Evolutionary conservation across 371 early-diverging fungal species (phyloP).

Genomic region (Nematocida sp.): DNA sequence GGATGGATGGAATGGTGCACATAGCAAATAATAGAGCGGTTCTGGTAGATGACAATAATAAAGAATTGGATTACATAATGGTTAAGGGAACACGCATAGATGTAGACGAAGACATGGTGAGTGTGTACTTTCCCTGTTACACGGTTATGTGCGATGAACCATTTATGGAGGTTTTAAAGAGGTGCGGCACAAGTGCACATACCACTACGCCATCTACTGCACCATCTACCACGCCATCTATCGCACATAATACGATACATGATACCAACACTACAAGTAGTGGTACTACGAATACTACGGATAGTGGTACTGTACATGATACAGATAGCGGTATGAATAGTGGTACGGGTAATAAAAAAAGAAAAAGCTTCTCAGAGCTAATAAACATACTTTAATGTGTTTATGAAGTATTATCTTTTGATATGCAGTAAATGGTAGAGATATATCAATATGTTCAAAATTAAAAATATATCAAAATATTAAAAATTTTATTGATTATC

Average conservation of each 20-base stretch:
- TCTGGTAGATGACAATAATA: constrained; percentile 9
- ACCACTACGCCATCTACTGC: not conserved
- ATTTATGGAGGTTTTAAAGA: not conserved
- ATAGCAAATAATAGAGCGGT: not conserved
- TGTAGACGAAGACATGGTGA: not conserved
- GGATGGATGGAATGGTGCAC: constrained; percentile 13
- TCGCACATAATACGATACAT: not conserved
- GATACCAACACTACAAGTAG: not conserved
- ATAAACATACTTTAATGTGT: too few relatives aligned
- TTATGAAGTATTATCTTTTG: too few relatives aligned
- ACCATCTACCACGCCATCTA: not conserved
- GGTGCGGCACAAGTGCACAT: not conserved
- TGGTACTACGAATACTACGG: too few relatives aligned
- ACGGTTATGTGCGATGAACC: not conserved
- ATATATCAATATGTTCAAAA: too few relatives aligned
- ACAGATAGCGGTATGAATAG: too few relatives aligned
- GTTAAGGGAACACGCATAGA: not conserved
- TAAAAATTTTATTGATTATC: too few relatives aligned
- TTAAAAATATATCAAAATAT: too few relatives aligned
- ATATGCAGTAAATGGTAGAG: too few relatives aligned
- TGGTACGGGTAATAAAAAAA: too few relatives aligned
- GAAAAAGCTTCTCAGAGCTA: too few relatives aligned
- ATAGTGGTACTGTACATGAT: too few relatives aligned
- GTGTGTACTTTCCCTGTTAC: not conserved
- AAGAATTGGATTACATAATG: not conserved